phyloP scores from a whole-genome alignment of 2,329 filamentous ascomycete species.

The Trichophyton rubrum region DNA sequence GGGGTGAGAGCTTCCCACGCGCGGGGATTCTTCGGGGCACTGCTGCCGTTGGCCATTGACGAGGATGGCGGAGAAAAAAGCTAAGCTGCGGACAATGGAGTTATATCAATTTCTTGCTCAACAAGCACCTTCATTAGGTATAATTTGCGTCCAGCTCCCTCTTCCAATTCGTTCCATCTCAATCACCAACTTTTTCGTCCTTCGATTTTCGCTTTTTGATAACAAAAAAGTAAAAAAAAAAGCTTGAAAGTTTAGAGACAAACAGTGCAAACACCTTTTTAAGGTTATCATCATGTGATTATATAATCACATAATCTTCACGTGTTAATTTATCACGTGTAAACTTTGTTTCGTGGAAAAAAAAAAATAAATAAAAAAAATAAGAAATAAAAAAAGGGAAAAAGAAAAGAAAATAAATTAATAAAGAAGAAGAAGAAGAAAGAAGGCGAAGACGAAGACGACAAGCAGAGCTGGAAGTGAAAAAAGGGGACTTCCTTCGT shows the following conservation, averaged over 20 bases:
- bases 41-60: slow-evolving; percentile 25
- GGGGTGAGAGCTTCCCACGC: slow-evolving; percentile 60
- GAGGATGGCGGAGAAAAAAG: background rate
- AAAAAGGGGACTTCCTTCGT: too few species aligned
- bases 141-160: background rate
- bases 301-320: background rate
- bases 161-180: background rate
- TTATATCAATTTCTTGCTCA: background rate
- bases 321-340: background rate
- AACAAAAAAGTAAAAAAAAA: background rate
- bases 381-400: background rate
- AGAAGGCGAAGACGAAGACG: background rate
- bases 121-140: background rate
- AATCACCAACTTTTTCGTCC: background rate
- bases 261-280: background rate
- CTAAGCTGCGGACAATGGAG: background rate
- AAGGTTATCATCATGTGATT: background rate
- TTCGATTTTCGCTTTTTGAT: background rate
- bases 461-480: too few species aligned
- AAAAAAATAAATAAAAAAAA: background rate
- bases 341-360: background rate
- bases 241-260: background rate
- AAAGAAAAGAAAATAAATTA: background rate
- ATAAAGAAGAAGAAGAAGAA: background rate
- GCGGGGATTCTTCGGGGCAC: slow-evolving; percentile 36